Percentiles rank a stretch among this genome's conserved stretches.
phyloP scores from a whole-genome alignment of 768 basidiomycete species.

The Amanita rubescens region DNA sequence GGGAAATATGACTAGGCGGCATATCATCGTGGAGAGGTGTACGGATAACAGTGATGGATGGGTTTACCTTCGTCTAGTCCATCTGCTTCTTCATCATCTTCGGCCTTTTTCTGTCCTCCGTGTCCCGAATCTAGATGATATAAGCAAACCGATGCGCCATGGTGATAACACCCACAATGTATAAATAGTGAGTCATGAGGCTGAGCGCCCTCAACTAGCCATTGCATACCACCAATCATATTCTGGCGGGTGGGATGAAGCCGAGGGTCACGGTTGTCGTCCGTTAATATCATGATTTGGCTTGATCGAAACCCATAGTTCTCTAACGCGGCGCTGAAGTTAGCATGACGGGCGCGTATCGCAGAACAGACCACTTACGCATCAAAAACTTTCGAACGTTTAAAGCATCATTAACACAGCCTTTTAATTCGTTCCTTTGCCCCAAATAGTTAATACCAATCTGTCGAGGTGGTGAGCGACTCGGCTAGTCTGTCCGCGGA shows the following conservation, averaged over 20 bases:
- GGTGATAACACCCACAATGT: conserved; percentile 42
- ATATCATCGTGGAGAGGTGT: not conserved
- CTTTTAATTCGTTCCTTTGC: conserved; percentile 52
- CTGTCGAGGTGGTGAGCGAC: conserved; percentile 21
- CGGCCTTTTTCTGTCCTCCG: conserved; percentile 84
- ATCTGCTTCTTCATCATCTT: conserved; percentile 70
- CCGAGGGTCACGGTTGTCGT: conserved; percentile 40
- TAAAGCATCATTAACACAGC: conserved; percentile 78
- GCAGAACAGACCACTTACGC: conserved; percentile 26
- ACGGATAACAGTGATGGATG: too few relatives aligned
- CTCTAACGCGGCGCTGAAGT: conserved; percentile 12
- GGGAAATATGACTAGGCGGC: conserved; percentile 69
- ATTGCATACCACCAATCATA: conserved; percentile 42
- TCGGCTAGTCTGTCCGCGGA: not conserved
- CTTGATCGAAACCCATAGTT: conserved; percentile 47
- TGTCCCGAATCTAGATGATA: conserved; percentile 72
- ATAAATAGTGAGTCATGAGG: conserved; percentile 73
- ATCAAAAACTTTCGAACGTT: conserved; percentile 65
- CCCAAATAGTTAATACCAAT: conserved; percentile 80
- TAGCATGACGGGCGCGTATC: not conserved
- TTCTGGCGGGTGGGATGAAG: conserved; percentile 39
- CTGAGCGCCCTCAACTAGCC: conserved; percentile 61
- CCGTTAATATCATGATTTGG: conserved; percentile 66
- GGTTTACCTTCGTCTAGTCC: conserved; percentile 69
- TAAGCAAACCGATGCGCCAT: not conserved